phyloP scores from a whole-genome alignment of 108 stramenopile species.

The Cyclotella choctawhatcheeana region DNA sequence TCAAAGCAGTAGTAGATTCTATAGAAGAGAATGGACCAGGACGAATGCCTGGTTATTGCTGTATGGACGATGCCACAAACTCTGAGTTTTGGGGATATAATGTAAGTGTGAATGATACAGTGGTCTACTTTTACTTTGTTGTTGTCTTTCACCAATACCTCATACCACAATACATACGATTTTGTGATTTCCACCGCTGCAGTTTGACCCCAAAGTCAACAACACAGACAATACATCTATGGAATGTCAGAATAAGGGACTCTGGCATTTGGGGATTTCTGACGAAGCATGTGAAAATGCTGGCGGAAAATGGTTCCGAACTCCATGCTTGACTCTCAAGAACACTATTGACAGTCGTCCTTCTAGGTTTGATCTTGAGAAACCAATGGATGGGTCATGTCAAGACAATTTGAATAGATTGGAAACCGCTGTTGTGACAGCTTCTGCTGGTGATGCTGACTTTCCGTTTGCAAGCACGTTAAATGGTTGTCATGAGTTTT shows the following conservation, averaged over 20 bases:
- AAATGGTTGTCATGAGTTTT: neutral
- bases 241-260: slow-evolving; percentile 9
- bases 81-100: neutral
- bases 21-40: neutral
- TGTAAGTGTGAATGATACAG: neutral
- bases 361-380: slow-evolving; percentile 2
- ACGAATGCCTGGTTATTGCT: neutral
- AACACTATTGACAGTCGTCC: slow-evolving; percentile 4
- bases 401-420: neutral
- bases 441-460: neutral
- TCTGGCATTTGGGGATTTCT: slow-evolving; percentile 5
- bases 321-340: slow-evolving; percentile 10
- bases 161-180: neutral
- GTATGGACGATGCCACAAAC: neutral
- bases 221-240: neutral
- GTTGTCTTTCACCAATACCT: neutral
- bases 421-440: neutral
- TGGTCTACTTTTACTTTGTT: neutral
- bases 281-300: slow-evolving; percentile 14
- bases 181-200: neutral
- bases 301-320: slow-evolving; percentile 6
- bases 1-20: neutral
- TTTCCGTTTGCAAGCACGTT: neutral
- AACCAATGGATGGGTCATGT: neutral
- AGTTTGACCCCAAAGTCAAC: slow-evolving; percentile 3